phyloP scores from a whole-genome alignment of 306 rosid species.

The Pyrus pyrifolia region DNA sequence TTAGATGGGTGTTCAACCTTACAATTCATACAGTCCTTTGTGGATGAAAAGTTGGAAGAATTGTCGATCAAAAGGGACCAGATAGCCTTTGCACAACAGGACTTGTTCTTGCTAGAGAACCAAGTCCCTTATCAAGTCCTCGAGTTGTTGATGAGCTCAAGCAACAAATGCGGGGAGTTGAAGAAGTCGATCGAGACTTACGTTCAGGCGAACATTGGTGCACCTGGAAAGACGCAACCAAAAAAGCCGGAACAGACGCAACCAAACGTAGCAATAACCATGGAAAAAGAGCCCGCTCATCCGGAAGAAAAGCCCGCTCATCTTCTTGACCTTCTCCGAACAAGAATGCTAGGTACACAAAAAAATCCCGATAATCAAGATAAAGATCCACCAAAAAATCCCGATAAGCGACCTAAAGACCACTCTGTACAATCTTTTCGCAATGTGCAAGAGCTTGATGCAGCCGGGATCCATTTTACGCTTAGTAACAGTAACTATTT shows the following conservation, averaged over 20 bases:
- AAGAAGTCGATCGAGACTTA: rapidly evolving
- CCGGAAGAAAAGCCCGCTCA: too few species aligned
- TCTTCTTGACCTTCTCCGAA: too few species aligned
- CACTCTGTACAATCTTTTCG: background rate
- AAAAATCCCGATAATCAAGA: too few species aligned
- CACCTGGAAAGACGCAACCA: background rate
- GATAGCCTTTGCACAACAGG: background rate
- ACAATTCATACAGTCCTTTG: background rate
- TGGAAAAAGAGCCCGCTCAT: background rate
- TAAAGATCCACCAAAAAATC: too few species aligned
- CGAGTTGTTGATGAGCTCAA: background rate
- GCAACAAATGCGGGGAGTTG: rapidly evolving
- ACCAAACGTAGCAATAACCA: too few species aligned
- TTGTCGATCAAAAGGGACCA: background rate
- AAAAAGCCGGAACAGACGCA: background rate
- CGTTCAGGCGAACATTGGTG: background rate
- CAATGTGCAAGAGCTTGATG: conserved; percentile 11
- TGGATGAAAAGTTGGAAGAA: background rate
- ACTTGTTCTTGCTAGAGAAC: conserved; percentile 28
- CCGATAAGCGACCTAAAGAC: rapidly evolving
- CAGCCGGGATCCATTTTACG: background rate
- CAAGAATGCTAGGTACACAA: too few species aligned
- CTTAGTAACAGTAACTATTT: background rate
- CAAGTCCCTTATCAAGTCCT: conserved; percentile 21
- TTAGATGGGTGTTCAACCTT: conserved; percentile 18